Evolutionary conservation across 768 basidiomycete genomes (phyloP), one percentile per base, ranked within the genome.

Genomic region (Termitomyces sp.): DNA sequence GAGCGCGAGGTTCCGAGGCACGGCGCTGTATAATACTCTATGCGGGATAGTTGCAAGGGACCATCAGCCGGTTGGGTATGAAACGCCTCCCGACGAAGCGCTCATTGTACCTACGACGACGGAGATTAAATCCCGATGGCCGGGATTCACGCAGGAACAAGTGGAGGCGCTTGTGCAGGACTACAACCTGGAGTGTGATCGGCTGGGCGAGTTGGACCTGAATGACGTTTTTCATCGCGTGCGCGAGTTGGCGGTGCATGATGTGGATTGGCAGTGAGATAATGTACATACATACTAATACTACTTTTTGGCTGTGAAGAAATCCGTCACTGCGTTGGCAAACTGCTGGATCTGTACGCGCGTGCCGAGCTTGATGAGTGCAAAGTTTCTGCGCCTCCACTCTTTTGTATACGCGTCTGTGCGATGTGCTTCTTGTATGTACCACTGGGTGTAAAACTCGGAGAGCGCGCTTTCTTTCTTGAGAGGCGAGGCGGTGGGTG

Each of bases 1-100:
- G 56, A 87, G 82, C 64, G 78, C 81, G 4, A 80, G 89, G n/a
- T 84, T 91, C 64, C 81, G 82, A 43, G 75, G 73, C 57, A 95
- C 93, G 0, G 91, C 92, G 16, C 74, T 95, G 33, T 94, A 88
- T 71, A 69, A 78, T 10, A 87, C 90, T 0, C 76, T 95, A 14
- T 71, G 73, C 43, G 75, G 78, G 4, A 75, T 82, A 33, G 64
- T 86, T 26, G 65, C 74, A 3, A 77, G 76, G 53, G 71, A 77
- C 26, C 65, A 70, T 47, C 66, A 77, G 49, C 74, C 77, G 35
- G 69, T 78, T 59, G 82, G 80, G 0, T 82, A 80, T 61, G 79
- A 84, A 60, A 78, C 84, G 9, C 70, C 75, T 46, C 88, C 88
- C 4, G 77, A 77, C 20, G 79, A 83, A 47, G 84, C 87, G n/a